Percentiles rank a stretch among this genome's conserved stretches.
Evolutionary conservation across 257 asterid species (phyloP).

Genomic region (Lavandula angustifolia): DNA sequence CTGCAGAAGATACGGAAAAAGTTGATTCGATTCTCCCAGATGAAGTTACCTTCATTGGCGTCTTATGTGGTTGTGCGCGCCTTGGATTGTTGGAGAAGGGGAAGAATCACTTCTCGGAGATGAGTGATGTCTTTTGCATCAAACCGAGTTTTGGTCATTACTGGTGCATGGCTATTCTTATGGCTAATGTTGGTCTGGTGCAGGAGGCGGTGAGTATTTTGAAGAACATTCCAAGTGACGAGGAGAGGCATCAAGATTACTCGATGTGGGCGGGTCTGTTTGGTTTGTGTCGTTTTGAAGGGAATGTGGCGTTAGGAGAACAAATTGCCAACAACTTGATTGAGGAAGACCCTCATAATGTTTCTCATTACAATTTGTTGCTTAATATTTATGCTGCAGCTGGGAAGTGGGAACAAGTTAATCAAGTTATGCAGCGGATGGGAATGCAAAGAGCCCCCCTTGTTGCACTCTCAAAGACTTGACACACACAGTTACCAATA

Average conservation of each 20-base stretch:
- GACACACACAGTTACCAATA: conserved; percentile 51
- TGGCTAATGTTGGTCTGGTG: conserved; percentile 53
- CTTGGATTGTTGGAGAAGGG: conserved; percentile 50
- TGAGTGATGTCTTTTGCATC: conserved; percentile 44
- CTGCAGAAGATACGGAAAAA: conserved; percentile 7
- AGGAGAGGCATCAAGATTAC: conserved; percentile 42
- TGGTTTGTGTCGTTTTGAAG: conserved; percentile 58
- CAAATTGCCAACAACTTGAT: conserved; percentile 52
- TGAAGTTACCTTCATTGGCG: conserved; percentile 68
- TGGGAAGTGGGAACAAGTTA: conserved; percentile 75
- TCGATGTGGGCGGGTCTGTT: conserved; percentile 55
- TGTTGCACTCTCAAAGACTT: conserved; percentile 59
- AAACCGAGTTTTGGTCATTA: conserved; percentile 65
- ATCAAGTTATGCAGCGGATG: conserved; percentile 54
- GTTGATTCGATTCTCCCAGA: conserved; percentile 42
- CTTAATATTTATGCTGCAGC: conserved; percentile 65
- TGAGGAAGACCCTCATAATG: conserved; percentile 58
- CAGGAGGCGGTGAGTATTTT: conserved; percentile 58
- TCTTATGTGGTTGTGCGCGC: conserved; percentile 73
- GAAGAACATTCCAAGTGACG: conserved; percentile 44
- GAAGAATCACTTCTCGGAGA: conserved; percentile 43
- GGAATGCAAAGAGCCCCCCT: conserved; percentile 48
- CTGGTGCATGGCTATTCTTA: conserved; percentile 77
- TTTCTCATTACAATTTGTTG: conserved; percentile 50
- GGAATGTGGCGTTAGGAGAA: conserved; percentile 49